Base-by-base conservation (phyloP, 2,329 filamentous ascomycete species). In the Chrysoporthe puriensis region DNA sequence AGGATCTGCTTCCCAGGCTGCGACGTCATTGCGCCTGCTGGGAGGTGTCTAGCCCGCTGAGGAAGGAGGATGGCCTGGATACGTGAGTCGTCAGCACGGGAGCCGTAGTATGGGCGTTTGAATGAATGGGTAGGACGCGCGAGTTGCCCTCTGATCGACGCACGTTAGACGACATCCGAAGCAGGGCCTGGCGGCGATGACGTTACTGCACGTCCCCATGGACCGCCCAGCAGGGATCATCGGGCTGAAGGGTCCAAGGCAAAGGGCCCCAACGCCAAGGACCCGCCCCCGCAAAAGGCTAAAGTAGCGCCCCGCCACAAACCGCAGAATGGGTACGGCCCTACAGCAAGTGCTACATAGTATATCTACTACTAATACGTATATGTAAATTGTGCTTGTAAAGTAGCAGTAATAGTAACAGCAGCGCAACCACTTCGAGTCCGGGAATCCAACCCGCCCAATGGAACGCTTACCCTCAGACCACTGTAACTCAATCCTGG, bases 21-120 rank as follows among this genome's bases (percentile, higher is more conserved):
- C 67, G 67, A 69, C 67, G 67, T 69, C 67, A 69, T 62, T 34
- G 2, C 50, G 56, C 63, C n/a, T 50, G 32, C n/a, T 40, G 18
- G 26, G 36, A 46, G 36, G 48, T 36, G 48, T 50, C 40, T 11
- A 52, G 48, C 61, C 32, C 40, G 46, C 16, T 32, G 56, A 50
- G 6, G 46, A 56, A 64, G 67, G 60, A 26, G 60, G 64, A 66
- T 13, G 60, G 64, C 64, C 9, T 36, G 46, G 36, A n/a, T 52
- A 21, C 50, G 32, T 63, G 46, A 66, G 67, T 63, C 64, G 67
- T 61, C 58, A 57, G 42, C 14, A 13, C 8, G 14, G n/a, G 21
- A 16, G 26, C 26, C 26, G 26, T 26, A n/a, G 64, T 64, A 63
- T 70, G 57, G 66, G 67, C 59, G 21, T 21, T 43, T 44, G 34